phyloP scores from a whole-genome alignment of 345 rosid genomes.

The Arabis alpina region DNA sequence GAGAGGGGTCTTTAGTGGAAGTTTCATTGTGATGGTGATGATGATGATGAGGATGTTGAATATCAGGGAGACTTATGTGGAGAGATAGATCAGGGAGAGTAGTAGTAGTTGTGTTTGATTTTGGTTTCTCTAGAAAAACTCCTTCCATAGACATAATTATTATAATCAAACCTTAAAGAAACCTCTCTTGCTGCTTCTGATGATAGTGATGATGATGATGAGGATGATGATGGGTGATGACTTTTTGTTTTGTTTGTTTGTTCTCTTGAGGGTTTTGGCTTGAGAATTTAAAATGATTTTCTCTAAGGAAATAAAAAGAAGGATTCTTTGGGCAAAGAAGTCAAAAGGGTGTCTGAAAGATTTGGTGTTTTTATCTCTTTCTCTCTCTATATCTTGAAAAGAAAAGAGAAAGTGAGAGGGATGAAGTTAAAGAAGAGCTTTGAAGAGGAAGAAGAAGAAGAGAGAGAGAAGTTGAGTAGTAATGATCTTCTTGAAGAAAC shows the following conservation, averaged over 20 bases:
- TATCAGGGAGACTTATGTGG: slow-evolving; percentile 69
- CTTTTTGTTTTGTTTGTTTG: slow-evolving; percentile 19
- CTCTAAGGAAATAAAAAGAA: slow-evolving; percentile 15
- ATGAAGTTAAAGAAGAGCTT: slow-evolving; percentile 45
- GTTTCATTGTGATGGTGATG: slow-evolving; percentile 25
- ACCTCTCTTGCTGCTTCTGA: slow-evolving; percentile 2
- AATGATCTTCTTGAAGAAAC: slow-evolving; percentile 53
- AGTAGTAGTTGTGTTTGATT: slow-evolving; percentile 41
- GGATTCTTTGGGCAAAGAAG: slow-evolving; percentile 45
- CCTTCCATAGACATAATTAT: slow-evolving; percentile 58
- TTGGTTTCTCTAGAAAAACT: slow-evolving; percentile 54
- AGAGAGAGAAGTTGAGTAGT: slow-evolving; percentile 38
- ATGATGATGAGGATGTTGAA: slow-evolving; percentile 29
- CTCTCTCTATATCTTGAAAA: slow-evolving; percentile 32
- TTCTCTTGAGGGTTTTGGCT: slow-evolving; percentile 28
- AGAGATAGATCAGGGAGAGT: slow-evolving; percentile 72
- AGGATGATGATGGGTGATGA: slow-evolving; percentile 20
- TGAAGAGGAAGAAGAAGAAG: slow-evolving; percentile 32
- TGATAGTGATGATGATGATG: neutral
- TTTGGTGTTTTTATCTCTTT: slow-evolving; percentile 39
- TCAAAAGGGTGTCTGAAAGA: slow-evolving; percentile 46
- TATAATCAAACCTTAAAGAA: slow-evolving; percentile 2
- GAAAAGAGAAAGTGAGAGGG: slow-evolving; percentile 25
- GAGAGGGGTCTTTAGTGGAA: slow-evolving; percentile 28
- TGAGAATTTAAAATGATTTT: slow-evolving; percentile 34